These are phyloP conservation scores for Trypanosoma lewisi DNA, from an alignment of 208 protist species.

Conservation along the genomic window DNA sequence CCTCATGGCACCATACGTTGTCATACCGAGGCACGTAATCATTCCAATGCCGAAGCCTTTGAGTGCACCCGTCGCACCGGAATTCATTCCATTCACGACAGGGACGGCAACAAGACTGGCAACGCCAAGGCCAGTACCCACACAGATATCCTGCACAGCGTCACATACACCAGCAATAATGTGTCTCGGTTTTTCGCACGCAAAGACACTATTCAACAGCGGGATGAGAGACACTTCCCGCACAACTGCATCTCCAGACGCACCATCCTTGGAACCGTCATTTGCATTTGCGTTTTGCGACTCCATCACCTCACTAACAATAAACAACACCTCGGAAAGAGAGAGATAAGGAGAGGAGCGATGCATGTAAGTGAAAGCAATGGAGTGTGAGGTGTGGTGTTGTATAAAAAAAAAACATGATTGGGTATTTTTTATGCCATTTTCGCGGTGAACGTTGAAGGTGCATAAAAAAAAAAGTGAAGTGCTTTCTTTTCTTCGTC, in stretches of 20 bases:
- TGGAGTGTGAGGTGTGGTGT: no score
- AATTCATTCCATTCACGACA: slow-evolving; percentile 23
- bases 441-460: no score
- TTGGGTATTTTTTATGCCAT: no score
- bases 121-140: slow-evolving; percentile 38
- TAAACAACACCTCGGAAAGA: no score
- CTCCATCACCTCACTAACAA: no score
- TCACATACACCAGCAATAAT: slow-evolving; percentile 32
- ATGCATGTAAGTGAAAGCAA: no score
- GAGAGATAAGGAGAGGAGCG: no score
- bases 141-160: slow-evolving; percentile 29
- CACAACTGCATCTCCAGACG: not conserved
- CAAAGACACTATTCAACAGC: slow-evolving; percentile 29
- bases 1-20: slow-evolving; percentile 32
- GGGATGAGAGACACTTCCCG: not conserved
- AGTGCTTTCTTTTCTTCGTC: no score
- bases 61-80: slow-evolving; percentile 23
- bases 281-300: no score
- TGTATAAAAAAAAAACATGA: no score
- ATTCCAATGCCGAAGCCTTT: slow-evolving; percentile 44
- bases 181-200: slow-evolving; percentile 40
- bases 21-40: slow-evolving; percentile 21
- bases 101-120: slow-evolving; percentile 32
- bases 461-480: no score
- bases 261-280: not conserved